Percentiles rank a stretch among this genome's conserved stretches.
Conservation (phyloP, 1,284 basidiomycete species). For the Pseudozyma sp. region DNA sequence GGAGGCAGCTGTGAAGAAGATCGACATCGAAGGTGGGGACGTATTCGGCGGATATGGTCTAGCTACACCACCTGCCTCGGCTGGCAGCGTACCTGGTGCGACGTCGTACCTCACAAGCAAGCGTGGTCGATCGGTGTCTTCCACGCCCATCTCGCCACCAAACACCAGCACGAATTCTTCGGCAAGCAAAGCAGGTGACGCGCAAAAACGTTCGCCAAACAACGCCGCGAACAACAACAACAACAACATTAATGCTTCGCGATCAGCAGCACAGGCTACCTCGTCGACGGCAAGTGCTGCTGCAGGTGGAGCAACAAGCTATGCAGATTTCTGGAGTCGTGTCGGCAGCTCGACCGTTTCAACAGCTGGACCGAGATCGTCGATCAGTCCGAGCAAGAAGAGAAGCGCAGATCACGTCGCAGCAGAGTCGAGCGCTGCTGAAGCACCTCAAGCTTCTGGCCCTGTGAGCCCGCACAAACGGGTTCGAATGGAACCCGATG, state of each 20-base stretch:
- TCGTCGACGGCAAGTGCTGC: constrained; percentile 7
- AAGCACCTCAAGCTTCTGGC: neutral
- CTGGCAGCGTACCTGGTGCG: constrained; percentile 35
- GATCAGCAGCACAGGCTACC: neutral
- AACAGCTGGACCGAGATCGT: constrained; percentile 11
- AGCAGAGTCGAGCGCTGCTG: neutral
- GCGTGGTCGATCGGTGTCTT: constrained; percentile 35
- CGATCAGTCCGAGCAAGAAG: constrained; percentile 42
- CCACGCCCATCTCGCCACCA: constrained; percentile 45
- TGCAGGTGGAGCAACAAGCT: constrained; percentile 43
- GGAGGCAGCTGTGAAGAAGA: constrained; percentile 45
- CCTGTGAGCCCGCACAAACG: constrained; percentile 38
- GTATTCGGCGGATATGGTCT: constrained; percentile 52
- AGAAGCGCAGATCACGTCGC: constrained; percentile 30
- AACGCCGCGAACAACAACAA: neutral
- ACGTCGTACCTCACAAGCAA: constrained; percentile 35
- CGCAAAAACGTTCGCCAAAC: constrained; percentile 20
- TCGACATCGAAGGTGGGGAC: constrained; percentile 45
- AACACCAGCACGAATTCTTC: constrained; percentile 27
- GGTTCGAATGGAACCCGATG: constrained; percentile 35
- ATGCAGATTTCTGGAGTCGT: constrained; percentile 58
- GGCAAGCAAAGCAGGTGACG: constrained; percentile 11
- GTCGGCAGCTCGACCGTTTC: constrained; percentile 38
- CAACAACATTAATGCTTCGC: constrained; percentile 3
- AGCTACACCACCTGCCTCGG: constrained; percentile 48